Conservation (phyloP, 768 basidiomycete genomes). For the Daedalea quercina region DNA sequence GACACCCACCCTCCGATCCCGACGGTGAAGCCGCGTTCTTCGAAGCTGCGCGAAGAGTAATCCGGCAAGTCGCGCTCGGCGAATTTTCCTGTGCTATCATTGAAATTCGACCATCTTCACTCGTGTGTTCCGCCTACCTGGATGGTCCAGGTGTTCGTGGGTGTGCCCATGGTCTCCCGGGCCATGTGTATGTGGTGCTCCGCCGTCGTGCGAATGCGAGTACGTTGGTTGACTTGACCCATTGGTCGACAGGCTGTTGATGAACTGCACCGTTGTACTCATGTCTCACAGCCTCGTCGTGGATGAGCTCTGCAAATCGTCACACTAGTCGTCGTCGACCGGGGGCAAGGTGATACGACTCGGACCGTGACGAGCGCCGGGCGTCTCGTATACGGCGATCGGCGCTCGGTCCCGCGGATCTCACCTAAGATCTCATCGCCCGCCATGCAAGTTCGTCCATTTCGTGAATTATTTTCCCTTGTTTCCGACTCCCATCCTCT, state of each 20-base stretch:
- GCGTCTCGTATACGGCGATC: too few relatives aligned
- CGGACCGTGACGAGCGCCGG: too few relatives aligned
- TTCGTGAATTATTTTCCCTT: too few relatives aligned
- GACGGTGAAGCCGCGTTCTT: slow-evolving; percentile 91
- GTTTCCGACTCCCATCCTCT: too few relatives aligned
- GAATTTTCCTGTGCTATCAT: slow-evolving; percentile 63
- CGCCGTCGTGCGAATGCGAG: slow-evolving; percentile 47
- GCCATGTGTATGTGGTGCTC: slow-evolving; percentile 44
- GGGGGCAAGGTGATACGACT: not conserved
- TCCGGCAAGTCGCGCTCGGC: slow-evolving; percentile 90
- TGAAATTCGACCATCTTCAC: not conserved
- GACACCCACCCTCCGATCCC: slow-evolving; percentile 90
- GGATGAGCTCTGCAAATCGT: not conserved
- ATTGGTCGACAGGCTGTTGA: slow-evolving; percentile 52
- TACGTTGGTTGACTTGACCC: slow-evolving; percentile 25
- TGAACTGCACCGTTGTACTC: slow-evolving; percentile 50
- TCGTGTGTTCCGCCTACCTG: slow-evolving; percentile 41
- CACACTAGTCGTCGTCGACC: not conserved
- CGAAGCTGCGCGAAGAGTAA: slow-evolving; percentile 76
- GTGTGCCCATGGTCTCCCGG: slow-evolving; percentile 85
- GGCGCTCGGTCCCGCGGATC: too few relatives aligned
- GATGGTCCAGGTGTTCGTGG: slow-evolving; percentile 86
- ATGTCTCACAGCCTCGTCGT: not conserved
- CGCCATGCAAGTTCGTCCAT: too few relatives aligned
- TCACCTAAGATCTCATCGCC: too few relatives aligned